Conservation (phyloP, 2,329 filamentous ascomycete species). For the Arachnomyces sp. region DNA sequence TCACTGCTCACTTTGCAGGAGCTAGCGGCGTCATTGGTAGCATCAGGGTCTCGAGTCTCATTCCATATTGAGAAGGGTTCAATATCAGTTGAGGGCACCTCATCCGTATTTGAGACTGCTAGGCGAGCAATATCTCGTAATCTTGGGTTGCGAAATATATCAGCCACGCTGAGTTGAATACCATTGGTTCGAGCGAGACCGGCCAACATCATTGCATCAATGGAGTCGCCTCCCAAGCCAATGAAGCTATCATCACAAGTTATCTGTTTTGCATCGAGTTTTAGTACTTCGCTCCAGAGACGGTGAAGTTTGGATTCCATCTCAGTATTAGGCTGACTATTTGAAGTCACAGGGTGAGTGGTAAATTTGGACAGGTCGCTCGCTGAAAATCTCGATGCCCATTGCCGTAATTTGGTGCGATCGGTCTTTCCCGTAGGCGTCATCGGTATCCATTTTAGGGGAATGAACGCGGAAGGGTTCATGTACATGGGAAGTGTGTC, state of each 20-base stretch:
- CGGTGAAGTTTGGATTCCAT: conserved; percentile 8
- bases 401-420: conserved; percentile 22
- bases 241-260: conserved; percentile 26
- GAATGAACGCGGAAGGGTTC: conserved; percentile 30
- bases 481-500: conserved; percentile 30
- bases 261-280: conserved; percentile 6
- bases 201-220: conserved; percentile 26
- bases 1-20: conserved; percentile 25
- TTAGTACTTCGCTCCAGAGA: conserved; percentile 10
- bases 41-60: conserved; percentile 5
- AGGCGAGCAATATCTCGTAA: conserved; percentile 25
- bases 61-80: conserved; percentile 14
- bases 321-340: conserved; percentile 1
- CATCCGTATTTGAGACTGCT: conserved; percentile 5
- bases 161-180: conserved; percentile 2
- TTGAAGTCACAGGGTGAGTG: conserved; percentile 7
- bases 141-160: conserved; percentile 2
- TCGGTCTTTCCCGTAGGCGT: conserved; percentile 33
- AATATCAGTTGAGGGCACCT: neutral
- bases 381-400: conserved; percentile 12
- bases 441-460: conserved; percentile 29
- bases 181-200: conserved; percentile 1
- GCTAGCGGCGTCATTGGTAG: conserved; percentile 15
- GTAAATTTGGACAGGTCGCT: conserved; percentile 10
- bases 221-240: conserved; percentile 34